Conservation (phyloP, 169 alveolate species). For the Sarcocystis neurona region DNA sequence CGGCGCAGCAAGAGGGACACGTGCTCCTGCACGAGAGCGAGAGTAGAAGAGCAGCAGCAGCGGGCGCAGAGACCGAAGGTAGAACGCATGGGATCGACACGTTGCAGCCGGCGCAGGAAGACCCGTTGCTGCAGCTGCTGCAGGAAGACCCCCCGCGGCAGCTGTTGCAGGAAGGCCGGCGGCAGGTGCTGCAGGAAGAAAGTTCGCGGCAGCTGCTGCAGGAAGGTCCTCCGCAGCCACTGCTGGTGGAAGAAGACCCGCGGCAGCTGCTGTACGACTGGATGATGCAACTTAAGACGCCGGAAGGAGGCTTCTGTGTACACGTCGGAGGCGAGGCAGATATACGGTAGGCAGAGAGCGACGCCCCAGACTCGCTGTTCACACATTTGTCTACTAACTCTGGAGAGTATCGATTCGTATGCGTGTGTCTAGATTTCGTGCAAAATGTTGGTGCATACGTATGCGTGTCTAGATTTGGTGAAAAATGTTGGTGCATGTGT, state of each 20-base stretch:
- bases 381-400: background rate
- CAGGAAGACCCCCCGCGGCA: background rate
- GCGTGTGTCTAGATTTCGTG: background rate
- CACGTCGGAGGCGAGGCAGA: slow-evolving; percentile 93
- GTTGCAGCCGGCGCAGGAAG: background rate
- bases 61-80: background rate
- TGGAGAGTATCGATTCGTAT: background rate
- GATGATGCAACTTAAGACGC: slow-evolving; percentile 24
- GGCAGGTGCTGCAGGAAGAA: slow-evolving; percentile 72
- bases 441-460: background rate
- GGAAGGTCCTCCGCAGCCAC: slow-evolving; percentile 70
- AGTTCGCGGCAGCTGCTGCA: slow-evolving; percentile 73
- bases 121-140: background rate
- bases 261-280: slow-evolving; percentile 67
- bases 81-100: background rate
- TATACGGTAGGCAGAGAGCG: slow-evolving; percentile 70
- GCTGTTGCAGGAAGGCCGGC: slow-evolving; percentile 67
- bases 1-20: background rate
- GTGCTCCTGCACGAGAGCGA: background rate
- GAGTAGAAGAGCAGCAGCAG: too few species aligned
- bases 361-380: background rate
- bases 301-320: slow-evolving; percentile 83
- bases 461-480: background rate
- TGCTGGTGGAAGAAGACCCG: slow-evolving; percentile 71
- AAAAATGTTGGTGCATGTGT: background rate